Evolutionary conservation across 2,329 filamentous ascomycete species (phyloP).

Genomic region (Cytospora piceicola): DNA sequence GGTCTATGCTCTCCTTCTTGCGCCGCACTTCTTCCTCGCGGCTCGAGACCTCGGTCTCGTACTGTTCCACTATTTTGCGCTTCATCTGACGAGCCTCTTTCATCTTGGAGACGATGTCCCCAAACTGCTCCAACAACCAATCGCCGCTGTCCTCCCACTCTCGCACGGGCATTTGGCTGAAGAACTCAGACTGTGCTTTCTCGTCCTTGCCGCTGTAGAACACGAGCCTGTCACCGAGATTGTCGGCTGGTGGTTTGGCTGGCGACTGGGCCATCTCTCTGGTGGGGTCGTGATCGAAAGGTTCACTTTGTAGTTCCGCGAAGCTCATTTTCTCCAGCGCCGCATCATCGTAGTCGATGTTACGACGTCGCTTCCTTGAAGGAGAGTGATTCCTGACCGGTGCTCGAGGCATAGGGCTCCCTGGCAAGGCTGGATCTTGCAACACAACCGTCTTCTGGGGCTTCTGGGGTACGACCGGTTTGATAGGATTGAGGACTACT

Average conservation of each 20-base stretch:
- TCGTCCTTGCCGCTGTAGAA: constrained; percentile 53
- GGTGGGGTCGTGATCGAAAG: constrained; percentile 62
- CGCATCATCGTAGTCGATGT: constrained; percentile 61
- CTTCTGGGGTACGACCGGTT: constrained; percentile 22
- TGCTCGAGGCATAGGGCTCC: constrained; percentile 28
- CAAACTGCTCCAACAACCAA: constrained; percentile 62
- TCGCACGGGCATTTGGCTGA: constrained; percentile 55
- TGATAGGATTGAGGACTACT: constrained; percentile 28
- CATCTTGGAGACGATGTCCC: constrained; percentile 52
- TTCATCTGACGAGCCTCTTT: constrained; percentile 54
- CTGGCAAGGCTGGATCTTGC: constrained; percentile 29
- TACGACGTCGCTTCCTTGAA: constrained; percentile 48
- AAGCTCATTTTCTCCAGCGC: constrained; percentile 59
- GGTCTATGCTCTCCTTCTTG: constrained; percentile 58
- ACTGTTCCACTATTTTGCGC: constrained; percentile 52
- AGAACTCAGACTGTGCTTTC: constrained; percentile 50
- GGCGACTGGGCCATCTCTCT: constrained; percentile 46
- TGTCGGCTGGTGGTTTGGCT: constrained; percentile 42
- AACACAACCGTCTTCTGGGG: constrained; percentile 21
- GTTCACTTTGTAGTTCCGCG: constrained; percentile 52
- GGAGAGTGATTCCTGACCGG: constrained; percentile 30
- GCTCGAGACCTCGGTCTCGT: constrained; percentile 59
- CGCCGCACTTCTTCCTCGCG: constrained; percentile 58
- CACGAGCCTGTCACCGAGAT: constrained; percentile 53
- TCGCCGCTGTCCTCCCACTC: constrained; percentile 65